Conservation (phyloP, 495 filamentous ascomycete species). For the Hypoxylon fragiforme region DNA sequence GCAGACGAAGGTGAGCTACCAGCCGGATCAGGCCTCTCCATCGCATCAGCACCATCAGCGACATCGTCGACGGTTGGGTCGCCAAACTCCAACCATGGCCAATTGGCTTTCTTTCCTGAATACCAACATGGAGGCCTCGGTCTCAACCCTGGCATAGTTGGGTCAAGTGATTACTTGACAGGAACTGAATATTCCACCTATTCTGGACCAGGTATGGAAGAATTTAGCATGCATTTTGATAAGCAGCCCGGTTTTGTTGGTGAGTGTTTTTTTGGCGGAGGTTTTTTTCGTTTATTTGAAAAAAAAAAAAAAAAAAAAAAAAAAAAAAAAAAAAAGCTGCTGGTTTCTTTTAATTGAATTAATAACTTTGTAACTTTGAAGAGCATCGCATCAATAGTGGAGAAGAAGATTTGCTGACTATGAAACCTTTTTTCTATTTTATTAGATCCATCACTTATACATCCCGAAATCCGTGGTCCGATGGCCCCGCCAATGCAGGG, state of each 20-base stretch:
- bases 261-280: conserved; percentile 73
- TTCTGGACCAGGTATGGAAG: conserved; percentile 49
- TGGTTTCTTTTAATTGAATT: conserved; percentile 53
- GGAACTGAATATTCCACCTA: conserved; percentile 61
- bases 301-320: not conserved
- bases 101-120: conserved; percentile 58
- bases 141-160: conserved; percentile 68
- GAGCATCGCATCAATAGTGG: too few relatives aligned
- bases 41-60: conserved; percentile 74
- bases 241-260: conserved; percentile 68
- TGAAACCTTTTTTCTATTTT: not conserved
- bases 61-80: conserved; percentile 83
- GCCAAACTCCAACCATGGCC: conserved; percentile 68
- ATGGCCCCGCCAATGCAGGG: conserved; percentile 48
- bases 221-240: conserved; percentile 60
- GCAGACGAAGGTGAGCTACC: conserved; percentile 51
- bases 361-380: too few relatives aligned
- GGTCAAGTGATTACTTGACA: conserved; percentile 59
- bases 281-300: too few relatives aligned
- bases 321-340: conserved; percentile 5
- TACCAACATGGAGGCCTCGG: conserved; percentile 69
- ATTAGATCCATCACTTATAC: conserved; percentile 53
- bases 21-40: conserved; percentile 65
- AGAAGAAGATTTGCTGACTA: conserved; percentile 39
- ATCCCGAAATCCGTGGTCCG: conserved; percentile 49